A percentile compares a stretch with the other conserved stretches of the same genome.
Conservation (phyloP, 2,329 filamentous ascomycete species). For the Rhynchosporium secalis region DNA sequence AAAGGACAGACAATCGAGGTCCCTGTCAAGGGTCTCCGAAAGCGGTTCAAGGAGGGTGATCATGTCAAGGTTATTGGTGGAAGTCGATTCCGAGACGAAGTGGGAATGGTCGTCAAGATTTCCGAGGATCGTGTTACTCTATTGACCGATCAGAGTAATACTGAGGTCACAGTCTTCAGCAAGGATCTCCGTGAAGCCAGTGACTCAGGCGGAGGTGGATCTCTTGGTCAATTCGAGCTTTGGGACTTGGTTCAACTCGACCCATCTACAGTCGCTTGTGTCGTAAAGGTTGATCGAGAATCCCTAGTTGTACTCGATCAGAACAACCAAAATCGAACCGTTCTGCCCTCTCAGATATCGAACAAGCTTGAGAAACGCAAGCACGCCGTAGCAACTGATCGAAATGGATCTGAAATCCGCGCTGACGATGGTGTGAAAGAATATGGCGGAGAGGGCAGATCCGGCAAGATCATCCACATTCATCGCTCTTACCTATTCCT, state of each 20-base stretch:
- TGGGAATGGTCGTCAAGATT: slow-evolving; percentile 95
- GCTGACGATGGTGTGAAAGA: slow-evolving; percentile 92
- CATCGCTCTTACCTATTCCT: slow-evolving; percentile 91
- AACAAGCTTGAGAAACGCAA: slow-evolving; percentile 83
- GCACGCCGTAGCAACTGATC: slow-evolving; percentile 85
- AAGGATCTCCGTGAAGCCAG: slow-evolving; percentile 93
- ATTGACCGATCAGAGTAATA: slow-evolving; percentile 87
- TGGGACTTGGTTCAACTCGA: slow-evolving; percentile 95
- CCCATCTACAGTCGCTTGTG: slow-evolving; percentile 84
- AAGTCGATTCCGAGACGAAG: slow-evolving; percentile 90
- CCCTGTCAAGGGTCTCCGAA: slow-evolving; percentile 86
- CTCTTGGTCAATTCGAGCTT: slow-evolving; percentile 84
- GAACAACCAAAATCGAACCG: slow-evolving; percentile 75
- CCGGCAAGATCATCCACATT: slow-evolving; percentile 90
- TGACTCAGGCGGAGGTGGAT: slow-evolving; percentile 83
- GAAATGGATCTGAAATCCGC: slow-evolving; percentile 89
- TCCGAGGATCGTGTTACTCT: slow-evolving; percentile 90
- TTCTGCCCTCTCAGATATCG: slow-evolving; percentile 88
- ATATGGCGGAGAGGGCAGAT: slow-evolving; percentile 77
- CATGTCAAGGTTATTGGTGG: slow-evolving; percentile 98
- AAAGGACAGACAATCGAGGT: slow-evolving; percentile 86
- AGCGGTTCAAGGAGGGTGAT: slow-evolving; percentile 89
- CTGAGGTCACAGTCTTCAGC: slow-evolving; percentile 96
- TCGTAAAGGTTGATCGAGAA: slow-evolving; percentile 94
- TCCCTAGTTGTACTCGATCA: slow-evolving; percentile 89